Conservation (phyloP, 2,329 filamentous ascomycete species). For the Epichloe gansuensis region DNA sequence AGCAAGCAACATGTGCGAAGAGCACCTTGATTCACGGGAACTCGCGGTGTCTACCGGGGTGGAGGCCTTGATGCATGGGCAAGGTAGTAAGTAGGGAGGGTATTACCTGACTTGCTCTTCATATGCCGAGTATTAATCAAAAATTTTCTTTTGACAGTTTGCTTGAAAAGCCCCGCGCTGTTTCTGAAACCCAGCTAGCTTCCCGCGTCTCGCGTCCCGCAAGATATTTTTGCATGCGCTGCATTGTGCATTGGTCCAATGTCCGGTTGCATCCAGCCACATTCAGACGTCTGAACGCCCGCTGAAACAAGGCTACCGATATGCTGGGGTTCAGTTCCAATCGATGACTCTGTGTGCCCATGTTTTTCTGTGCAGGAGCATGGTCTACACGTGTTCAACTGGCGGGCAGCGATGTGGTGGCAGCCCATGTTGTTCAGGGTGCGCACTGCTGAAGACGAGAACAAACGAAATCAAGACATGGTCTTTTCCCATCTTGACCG, state of each 20-base stretch:
- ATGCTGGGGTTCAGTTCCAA: not conserved
- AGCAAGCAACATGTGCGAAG: not conserved
- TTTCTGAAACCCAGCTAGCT: not conserved
- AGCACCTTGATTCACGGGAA: not conserved
- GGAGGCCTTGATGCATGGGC: too few species aligned
- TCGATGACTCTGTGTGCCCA: not conserved
- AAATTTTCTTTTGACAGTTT: not conserved
- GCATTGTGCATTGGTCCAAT: not conserved
- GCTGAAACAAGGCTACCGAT: conserved; percentile 1
- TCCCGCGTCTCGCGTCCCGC: not conserved
- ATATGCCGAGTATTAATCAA: not conserved
- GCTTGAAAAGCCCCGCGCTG: not conserved
- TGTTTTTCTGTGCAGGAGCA: not conserved
- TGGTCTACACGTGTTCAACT: conserved; percentile 5
- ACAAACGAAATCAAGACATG: not conserved
- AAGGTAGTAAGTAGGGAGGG: too few species aligned
- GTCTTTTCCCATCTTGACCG: not conserved
- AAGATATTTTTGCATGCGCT: not conserved
- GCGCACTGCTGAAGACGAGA: not conserved
- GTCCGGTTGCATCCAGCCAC: not conserved
- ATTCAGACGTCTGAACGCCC: not conserved
- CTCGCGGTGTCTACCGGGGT: too few species aligned
- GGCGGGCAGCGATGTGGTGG: not conserved
- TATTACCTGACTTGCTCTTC: not conserved
- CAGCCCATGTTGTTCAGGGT: conserved; percentile 1